A percentile compares a stretch with the other conserved stretches of the same genome.
Evolutionary conservation across 176 grass and related monocot species (phyloP).

Genomic region (Ananas comosus): DNA sequence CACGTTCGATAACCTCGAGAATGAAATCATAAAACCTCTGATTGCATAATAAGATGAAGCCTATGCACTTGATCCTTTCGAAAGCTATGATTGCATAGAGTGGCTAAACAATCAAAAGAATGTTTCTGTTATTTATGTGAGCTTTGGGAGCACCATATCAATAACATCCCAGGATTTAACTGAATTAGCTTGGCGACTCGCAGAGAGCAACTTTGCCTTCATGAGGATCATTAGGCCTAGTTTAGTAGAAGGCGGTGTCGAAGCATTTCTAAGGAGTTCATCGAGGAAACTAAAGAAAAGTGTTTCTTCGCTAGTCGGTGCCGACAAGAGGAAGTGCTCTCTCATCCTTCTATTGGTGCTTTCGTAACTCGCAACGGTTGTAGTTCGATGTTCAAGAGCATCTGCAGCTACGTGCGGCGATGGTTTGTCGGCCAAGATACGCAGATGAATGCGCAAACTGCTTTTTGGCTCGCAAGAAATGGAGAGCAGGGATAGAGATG

Average conservation of each 20-base stretch:
- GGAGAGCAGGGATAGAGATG: constrained; percentile 38
- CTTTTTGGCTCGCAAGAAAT: constrained; percentile 31
- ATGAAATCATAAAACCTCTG: constrained; percentile 12
- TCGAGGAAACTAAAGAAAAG: neutral
- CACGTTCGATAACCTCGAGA: constrained; percentile 40
- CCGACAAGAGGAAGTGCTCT: constrained; percentile 37
- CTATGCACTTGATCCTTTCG: constrained; percentile 27
- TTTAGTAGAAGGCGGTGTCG: constrained; percentile 26
- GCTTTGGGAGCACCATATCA: constrained; percentile 42
- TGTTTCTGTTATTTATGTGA: constrained; percentile 34
- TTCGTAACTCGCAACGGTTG: constrained; percentile 43
- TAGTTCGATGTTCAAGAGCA: constrained; percentile 35
- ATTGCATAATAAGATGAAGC: neutral
- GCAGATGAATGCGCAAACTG: constrained; percentile 45
- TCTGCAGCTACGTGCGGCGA: constrained; percentile 27
- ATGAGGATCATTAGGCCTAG: constrained; percentile 39
- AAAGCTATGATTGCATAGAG: constrained; percentile 22
- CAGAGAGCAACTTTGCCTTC: constrained; percentile 29
- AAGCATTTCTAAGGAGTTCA: constrained; percentile 38
- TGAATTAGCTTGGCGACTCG: constrained; percentile 47
- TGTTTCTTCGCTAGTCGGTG: constrained; percentile 37
- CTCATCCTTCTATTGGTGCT: constrained; percentile 27
- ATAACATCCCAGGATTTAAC: constrained; percentile 32
- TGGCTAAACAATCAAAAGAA: constrained; percentile 19
- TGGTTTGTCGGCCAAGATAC: constrained; percentile 42